A percentile compares a stretch with the other conserved stretches of the same genome.
Evolutionary conservation across 208 protist genomes (phyloP).

Genomic region (Trypanosomatidae sp.): DNA sequence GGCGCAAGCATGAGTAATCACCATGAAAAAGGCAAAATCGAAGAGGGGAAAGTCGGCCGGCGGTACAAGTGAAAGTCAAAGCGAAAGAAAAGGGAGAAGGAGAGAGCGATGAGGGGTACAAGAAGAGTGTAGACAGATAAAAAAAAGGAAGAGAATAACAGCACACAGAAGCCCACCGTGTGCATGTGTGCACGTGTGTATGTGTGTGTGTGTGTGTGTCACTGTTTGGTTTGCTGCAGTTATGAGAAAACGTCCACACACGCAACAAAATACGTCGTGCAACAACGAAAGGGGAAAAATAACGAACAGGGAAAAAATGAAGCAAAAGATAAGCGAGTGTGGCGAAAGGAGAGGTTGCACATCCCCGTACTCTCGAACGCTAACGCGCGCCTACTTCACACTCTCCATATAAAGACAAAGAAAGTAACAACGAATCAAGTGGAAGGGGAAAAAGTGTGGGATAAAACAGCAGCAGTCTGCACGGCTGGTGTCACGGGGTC

Average conservation of each 20-base stretch:
- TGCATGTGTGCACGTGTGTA: not conserved
- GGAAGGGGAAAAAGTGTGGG: not conserved
- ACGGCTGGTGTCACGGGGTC: not conserved
- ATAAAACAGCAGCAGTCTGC: not conserved
- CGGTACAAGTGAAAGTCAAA: conserved; percentile 4
- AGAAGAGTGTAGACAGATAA: not conserved
- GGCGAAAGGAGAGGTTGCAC: not conserved
- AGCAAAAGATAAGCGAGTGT: not conserved
- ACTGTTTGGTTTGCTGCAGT: not conserved
- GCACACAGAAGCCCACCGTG: not conserved
- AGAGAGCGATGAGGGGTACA: not conserved
- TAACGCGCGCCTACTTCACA: not conserved
- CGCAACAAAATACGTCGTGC: not conserved
- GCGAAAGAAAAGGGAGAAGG: conserved; percentile 1
- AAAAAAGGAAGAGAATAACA: conserved; percentile 5
- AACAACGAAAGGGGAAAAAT: not conserved
- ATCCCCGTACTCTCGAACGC: not conserved
- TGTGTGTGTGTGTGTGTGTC: not conserved
- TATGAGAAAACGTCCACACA: not conserved
- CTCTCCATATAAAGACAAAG: not conserved
- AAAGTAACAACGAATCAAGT: not conserved
- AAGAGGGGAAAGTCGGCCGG: not conserved
- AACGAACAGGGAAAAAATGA: not conserved
- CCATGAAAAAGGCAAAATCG: not conserved
- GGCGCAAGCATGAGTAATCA: not conserved